Percentiles rank a stretch among this genome's conserved stretches.
phyloP scores from a whole-genome alignment of 2,329 filamentous ascomycete species.

The Aspergillus chevalieri region DNA sequence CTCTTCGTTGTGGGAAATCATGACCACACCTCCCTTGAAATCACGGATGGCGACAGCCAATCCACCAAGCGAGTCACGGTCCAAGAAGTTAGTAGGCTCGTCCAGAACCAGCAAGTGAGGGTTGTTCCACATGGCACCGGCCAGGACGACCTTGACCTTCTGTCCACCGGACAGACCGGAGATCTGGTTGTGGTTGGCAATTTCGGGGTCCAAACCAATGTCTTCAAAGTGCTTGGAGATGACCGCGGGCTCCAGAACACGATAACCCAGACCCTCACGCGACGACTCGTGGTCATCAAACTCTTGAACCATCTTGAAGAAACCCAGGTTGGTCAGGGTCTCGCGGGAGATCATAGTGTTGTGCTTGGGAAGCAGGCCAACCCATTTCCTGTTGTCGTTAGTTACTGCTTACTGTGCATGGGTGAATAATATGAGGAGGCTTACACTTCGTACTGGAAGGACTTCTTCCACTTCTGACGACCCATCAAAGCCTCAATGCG shows the following conservation, averaged over 20 bases:
- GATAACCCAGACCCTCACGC: constrained; percentile 96
- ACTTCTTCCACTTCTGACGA: constrained; percentile 98
- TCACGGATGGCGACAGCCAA: constrained; percentile 96
- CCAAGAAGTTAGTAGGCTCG: constrained; percentile 98
- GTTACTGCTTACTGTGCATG: background rate
- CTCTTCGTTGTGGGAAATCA: constrained; percentile 99
- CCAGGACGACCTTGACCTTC: constrained; percentile 98
- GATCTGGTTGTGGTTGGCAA: constrained; percentile 98
- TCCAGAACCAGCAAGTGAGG: constrained; percentile 94
- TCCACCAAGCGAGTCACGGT: constrained; percentile 93
- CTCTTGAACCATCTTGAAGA: constrained; percentile 90
- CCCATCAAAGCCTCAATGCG: constrained; percentile 86
- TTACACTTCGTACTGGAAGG: constrained; percentile 93
- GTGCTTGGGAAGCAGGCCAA: constrained; percentile 78
- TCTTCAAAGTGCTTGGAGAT: constrained; percentile 99
- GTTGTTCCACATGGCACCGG: constrained; percentile 97
- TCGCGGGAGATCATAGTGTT: constrained; percentile 92
- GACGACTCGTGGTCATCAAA: constrained; percentile 98
- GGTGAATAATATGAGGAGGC: constrained; percentile 19
- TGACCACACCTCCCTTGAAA: constrained; percentile 96
- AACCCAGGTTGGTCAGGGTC: constrained; percentile 78
- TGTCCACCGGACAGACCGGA: constrained; percentile 92
- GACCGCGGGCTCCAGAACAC: constrained; percentile 82
- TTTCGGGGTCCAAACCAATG: constrained; percentile 90
- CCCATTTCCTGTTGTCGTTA: constrained; percentile 65